Conservation (phyloP, 2,329 filamentous ascomycete species). For the Thelonectria discophora region DNA sequence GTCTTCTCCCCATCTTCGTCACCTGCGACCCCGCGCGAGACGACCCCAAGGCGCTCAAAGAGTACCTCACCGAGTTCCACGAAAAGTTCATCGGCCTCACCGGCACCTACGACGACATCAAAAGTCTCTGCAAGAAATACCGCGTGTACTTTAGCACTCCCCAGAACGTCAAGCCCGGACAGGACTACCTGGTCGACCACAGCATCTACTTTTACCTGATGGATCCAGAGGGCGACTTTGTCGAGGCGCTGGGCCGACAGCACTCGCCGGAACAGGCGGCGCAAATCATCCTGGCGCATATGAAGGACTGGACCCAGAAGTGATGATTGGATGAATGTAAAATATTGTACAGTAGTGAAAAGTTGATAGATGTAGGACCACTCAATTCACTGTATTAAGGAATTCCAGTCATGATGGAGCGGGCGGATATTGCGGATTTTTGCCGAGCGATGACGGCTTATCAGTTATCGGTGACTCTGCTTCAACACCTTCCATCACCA, state of each 20-base stretch:
- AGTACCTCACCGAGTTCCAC: slow-evolving; percentile 93
- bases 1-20: slow-evolving; percentile 85
- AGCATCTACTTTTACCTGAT: slow-evolving; percentile 99
- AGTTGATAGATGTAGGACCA: slow-evolving; percentile 41
- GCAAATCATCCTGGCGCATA: slow-evolving; percentile 84
- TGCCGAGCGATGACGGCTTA: slow-evolving; percentile 34
- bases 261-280: slow-evolving; percentile 89
- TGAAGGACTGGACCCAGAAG: slow-evolving; percentile 66
- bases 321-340: slow-evolving; percentile 35
- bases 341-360: slow-evolving; percentile 34
- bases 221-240: slow-evolving; percentile 98
- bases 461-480: slow-evolving; percentile 13
- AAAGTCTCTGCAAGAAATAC: slow-evolving; percentile 93
- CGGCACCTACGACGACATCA: slow-evolving; percentile 92
- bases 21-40: slow-evolving; percentile 95
- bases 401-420: slow-evolving; percentile 23
- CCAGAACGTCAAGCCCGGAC: slow-evolving; percentile 83
- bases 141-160: slow-evolving; percentile 98
- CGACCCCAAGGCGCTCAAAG: slow-evolving; percentile 82
- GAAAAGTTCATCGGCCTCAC: slow-evolving; percentile 86
- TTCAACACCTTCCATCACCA: background rate
- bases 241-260: slow-evolving; percentile 94
- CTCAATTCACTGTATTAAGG: slow-evolving; percentile 41
- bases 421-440: slow-evolving; percentile 37
- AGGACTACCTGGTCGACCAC: slow-evolving; percentile 98